phyloP scores from a whole-genome alignment of 169 alveolate species.

The Babesia sp. region DNA sequence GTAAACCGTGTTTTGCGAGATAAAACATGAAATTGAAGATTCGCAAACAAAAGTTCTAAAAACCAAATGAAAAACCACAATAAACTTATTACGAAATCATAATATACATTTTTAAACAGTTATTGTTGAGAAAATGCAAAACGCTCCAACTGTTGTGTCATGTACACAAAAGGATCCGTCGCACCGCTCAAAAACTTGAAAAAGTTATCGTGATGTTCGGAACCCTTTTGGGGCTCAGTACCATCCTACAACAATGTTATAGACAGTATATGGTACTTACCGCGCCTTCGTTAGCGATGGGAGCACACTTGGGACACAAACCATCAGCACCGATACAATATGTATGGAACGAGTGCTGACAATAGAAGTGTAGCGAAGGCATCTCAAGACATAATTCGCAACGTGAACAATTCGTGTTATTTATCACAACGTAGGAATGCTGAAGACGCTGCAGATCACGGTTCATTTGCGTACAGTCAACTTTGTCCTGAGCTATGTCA shows the following conservation, averaged over 20 bases:
- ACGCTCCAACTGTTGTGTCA: conserved; percentile 58
- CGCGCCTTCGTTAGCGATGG: conserved; percentile 22
- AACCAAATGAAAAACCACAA: not conserved
- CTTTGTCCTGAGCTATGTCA: conserved; percentile 56
- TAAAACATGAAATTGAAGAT: not conserved
- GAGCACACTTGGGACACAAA: conserved; percentile 59
- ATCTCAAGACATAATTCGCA: conserved; percentile 65
- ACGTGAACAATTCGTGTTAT: conserved; percentile 62
- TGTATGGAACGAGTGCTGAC: conserved; percentile 66
- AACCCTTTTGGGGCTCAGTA: not conserved
- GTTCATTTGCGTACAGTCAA: conserved; percentile 48
- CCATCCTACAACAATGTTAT: not conserved
- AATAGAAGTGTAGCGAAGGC: conserved; percentile 67
- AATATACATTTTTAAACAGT: not conserved
- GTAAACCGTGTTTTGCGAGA: conserved; percentile 33
- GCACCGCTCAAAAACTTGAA: conserved; percentile 67
- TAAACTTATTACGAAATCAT: not conserved
- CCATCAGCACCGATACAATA: conserved; percentile 61
- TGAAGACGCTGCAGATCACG: conserved; percentile 52
- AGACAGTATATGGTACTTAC: not conserved
- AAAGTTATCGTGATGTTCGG: conserved; percentile 49
- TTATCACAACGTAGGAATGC: conserved; percentile 53
- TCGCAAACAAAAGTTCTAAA: not conserved
- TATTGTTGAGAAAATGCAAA: conserved; percentile 7
- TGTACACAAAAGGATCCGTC: conserved; percentile 62